Evolutionary conservation across 2,329 filamentous ascomycete species (phyloP).

Genomic region (Colletotrichum liaoningense): DNA sequence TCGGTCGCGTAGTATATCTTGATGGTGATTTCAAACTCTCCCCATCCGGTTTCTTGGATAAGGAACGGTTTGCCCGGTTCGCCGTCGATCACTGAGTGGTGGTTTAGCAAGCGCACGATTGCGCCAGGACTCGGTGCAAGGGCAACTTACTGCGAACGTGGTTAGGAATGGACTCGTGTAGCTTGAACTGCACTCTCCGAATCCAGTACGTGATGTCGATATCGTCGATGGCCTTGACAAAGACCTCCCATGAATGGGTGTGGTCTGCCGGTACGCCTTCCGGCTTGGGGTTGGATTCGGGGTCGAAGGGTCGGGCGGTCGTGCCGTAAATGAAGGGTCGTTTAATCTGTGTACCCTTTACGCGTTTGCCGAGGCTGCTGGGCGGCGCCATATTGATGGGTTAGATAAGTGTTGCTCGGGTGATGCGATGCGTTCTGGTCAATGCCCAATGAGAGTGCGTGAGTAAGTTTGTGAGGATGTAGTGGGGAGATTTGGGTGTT

Average conservation of each 20-base stretch:
- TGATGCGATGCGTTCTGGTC: constrained; percentile 1
- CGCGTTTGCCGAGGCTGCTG: constrained; percentile 69
- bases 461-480: constrained; percentile 6
- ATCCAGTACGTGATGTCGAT: constrained; percentile 96
- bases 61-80: constrained; percentile 78
- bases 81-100: constrained; percentile 73
- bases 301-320: constrained; percentile 83
- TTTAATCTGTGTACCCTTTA: constrained; percentile 73
- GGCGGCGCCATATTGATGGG: constrained; percentile 65
- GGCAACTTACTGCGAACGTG: constrained; percentile 76
- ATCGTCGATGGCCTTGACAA: constrained; percentile 89
- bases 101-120: constrained; percentile 34
- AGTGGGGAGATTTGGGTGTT: neutral
- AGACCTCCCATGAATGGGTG: constrained; percentile 96
- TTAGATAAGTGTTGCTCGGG: neutral
- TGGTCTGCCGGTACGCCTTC: constrained; percentile 85
- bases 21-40: constrained; percentile 96
- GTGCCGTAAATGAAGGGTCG: constrained; percentile 81
- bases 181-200: constrained; percentile 96
- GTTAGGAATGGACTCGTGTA: constrained; percentile 96
- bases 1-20: constrained; percentile 93
- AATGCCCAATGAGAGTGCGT: neutral
- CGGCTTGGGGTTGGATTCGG: constrained; percentile 81
- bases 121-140: neutral
- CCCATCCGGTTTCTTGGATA: constrained; percentile 95